A percentile compares a stretch with the other conserved stretches of the same genome.
These are phyloP conservation scores for Cytospora paraplurivora DNA, from an alignment of 2,329 filamentous ascomycete species.

Conservation along the genomic window DNA sequence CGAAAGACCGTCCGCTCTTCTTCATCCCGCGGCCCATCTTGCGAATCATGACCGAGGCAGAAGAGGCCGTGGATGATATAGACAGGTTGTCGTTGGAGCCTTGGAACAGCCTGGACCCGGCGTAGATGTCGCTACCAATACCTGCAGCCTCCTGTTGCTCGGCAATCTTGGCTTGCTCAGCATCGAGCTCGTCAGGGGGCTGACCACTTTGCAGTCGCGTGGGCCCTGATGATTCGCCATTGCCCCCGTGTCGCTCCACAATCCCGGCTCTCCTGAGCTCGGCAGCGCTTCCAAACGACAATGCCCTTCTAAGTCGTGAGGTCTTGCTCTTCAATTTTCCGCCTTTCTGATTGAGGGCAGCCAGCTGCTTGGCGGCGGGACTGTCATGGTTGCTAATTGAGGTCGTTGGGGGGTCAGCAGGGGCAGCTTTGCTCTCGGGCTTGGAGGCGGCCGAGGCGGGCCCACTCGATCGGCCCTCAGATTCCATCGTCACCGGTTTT, in stretches of 20 bases:
- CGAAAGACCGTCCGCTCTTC: constrained; percentile 85
- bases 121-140: constrained; percentile 91
- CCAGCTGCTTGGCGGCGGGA: constrained; percentile 80
- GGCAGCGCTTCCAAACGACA: constrained; percentile 94
- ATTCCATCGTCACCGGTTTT: constrained; percentile 66
- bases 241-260: constrained; percentile 47
- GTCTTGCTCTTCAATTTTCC: constrained; percentile 80
- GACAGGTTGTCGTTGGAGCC: constrained; percentile 95
- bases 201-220: constrained; percentile 61
- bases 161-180: constrained; percentile 88
- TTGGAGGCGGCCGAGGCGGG: constrained; percentile 36
- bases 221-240: constrained; percentile 39
- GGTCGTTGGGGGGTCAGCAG: constrained; percentile 31
- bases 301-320: constrained; percentile 82
- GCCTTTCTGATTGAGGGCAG: constrained; percentile 84
- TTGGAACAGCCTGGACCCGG: constrained; percentile 79
- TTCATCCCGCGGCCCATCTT: constrained; percentile 99
- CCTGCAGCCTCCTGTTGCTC: constrained; percentile 90
- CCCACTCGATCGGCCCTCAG: constrained; percentile 46
- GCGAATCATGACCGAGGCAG: constrained; percentile 88
- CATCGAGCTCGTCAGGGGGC: constrained; percentile 66
- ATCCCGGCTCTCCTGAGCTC: constrained; percentile 79
- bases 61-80: constrained; percentile 86
- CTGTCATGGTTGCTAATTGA: constrained; percentile 52
- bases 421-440: constrained; percentile 26